Evolutionary conservation across 1,284 basidiomycete species (phyloP), one percentile per base, ranked within the genome.

Genomic region (Dichomitus squalens): DNA sequence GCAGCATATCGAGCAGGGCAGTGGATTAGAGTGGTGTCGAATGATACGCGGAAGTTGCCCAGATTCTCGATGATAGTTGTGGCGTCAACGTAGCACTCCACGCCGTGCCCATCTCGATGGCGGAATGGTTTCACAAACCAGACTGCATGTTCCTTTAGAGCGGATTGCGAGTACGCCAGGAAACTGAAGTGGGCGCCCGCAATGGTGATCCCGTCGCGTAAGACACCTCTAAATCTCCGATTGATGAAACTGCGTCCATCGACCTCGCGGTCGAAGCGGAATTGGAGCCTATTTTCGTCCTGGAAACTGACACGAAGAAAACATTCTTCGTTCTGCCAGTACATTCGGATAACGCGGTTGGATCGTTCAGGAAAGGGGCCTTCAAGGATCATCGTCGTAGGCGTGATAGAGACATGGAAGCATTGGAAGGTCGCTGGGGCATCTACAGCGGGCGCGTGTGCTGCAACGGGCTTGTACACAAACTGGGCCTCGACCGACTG

Each of bases 1-100:
- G 89, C 88, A 4, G 82, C 88, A 69, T 86, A 90, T 43, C 87
- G 79, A 21, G 88, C 87, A 2, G 88, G 87, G 59, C 84, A 87
- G 47, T 73, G 72, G n/a, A 81, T 81, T 11, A 87, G 73, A 0
- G 66, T 64, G 11, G 53, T 64, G 62, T 85, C 82, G 49, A 76
- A 82, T 4, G 53, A 21, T 35, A 76, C 69, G 4, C 76, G 70
- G 63, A 88, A 88, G 23, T 71, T 75, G 3, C 88, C 87, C 2
- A 90, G 66, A 29, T 77, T 75, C 6, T 64, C 55, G 39, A 85
- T 83, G 60, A 90, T 86, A 4, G 63, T 70, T 8, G 63, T 51
- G 9, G 84, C 79, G 54, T 77, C 70, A 18, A 86, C 72, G 7
- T 65, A 29, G 51, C 64, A 49, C 1, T 66, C 41, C 27, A 59